Conservation (phyloP, 208 protist species). For the Tritrichomonas musculus region DNA sequence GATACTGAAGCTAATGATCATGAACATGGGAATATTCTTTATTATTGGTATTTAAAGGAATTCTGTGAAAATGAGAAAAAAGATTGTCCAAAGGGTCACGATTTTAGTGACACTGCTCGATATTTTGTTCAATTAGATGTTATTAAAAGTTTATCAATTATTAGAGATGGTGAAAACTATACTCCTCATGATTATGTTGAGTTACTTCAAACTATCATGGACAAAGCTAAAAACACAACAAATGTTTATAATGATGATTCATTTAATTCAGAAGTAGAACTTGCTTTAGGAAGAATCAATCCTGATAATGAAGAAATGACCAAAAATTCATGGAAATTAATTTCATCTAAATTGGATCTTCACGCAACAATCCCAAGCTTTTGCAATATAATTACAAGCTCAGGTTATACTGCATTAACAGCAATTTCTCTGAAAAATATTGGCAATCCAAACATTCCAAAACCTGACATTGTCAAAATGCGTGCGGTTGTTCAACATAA, state of each 20-base stretch:
- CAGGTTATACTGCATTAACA: not conserved
- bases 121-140: conserved; percentile 16
- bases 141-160: not conserved
- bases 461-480: not conserved
- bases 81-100: not conserved
- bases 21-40: not conserved
- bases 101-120: not conserved
- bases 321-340: not conserved
- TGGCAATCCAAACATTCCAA: too few relatives aligned
- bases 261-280: not conserved
- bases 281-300: not conserved
- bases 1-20: not conserved
- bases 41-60: not conserved
- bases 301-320: not conserved
- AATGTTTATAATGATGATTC: not conserved
- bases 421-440: not conserved
- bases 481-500: not conserved
- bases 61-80: not conserved
- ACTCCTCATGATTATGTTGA: not conserved
- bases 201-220: not conserved
- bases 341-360: not conserved
- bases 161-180: not conserved
- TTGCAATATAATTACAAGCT: not conserved
- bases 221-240: not conserved
- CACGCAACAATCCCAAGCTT: not conserved